Evolutionary conservation across 371 early-diverging fungal species (phyloP), one percentile per base, ranked within the genome.

Genomic region (Coemansia sp.): DNA sequence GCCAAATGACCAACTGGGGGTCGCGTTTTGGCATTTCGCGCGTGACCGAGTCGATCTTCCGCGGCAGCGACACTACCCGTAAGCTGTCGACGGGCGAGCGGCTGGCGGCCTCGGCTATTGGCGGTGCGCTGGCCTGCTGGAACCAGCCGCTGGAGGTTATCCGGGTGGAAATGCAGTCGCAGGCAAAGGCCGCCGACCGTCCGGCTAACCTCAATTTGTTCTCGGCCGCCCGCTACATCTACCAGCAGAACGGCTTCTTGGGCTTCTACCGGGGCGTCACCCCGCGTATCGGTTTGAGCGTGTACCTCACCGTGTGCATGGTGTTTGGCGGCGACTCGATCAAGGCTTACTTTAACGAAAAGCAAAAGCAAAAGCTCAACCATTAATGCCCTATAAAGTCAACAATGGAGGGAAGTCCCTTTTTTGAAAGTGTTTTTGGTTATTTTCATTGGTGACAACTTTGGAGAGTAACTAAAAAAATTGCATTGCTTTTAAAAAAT

Each of bases 1-100:
- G 96, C 55, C 96, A 97, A 77, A 89, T 89, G 78, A 95, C 98
- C 62, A 98, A 96, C 85, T 98, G 98, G 98, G 98, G 94, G 31
- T 92, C 92, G 34, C 87, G 98, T 39, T 90, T 97, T 59, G 98
- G 96, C 70, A 85, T 95, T 57, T 82, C 93, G 3, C 89, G 95
- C 36, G 86, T 89, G 50, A 90, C 90, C 32, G 94, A 95, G 79
- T 87, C 87, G 31, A 48, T 82, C 4, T 91, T 95, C 66, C 67
- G 77, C 67, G 81, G 70, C 45, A 68, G 60, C 48, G 72, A 81
- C 65, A 70, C 26, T 30, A 61, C 69, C 26, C 67, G 67, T 57
- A 82, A 82, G 66, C 77, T 85, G 48, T 55, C 78, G 1, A 81
- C 70, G 30, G 39, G 54, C 13, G 80, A 80, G 63, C 74, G 80